These are phyloP conservation scores for Trypanosoma brucei DNA, from an alignment of 208 protist species.

Conservation along the genomic window DNA sequence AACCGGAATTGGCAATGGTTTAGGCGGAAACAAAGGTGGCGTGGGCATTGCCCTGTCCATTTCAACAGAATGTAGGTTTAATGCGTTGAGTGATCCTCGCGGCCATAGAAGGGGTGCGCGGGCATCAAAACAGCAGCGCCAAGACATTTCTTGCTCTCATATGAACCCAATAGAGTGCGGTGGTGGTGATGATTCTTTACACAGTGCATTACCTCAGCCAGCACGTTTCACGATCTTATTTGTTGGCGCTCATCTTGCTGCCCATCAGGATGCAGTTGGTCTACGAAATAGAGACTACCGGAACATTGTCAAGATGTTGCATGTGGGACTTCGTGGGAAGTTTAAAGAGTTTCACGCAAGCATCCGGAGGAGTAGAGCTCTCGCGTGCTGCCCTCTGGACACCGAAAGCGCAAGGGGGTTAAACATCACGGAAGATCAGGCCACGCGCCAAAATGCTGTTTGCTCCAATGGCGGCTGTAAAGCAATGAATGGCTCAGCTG, in stretches of 20 bases:
- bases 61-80: conserved; percentile 27
- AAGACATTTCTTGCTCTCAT: no score
- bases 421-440: no score
- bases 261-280: conserved; percentile 74
- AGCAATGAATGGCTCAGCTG: no score
- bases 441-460: no score
- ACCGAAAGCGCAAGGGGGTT: neutral
- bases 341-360: conserved; percentile 24
- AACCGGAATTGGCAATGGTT: conserved; percentile 51
- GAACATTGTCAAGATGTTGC: conserved; percentile 55
- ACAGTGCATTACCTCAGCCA: neutral
- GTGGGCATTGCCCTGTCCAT: conserved; percentile 73
- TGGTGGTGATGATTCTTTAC: no score
- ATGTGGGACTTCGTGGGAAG: conserved; percentile 38
- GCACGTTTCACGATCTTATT: conserved; percentile 76
- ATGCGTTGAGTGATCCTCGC: no score
- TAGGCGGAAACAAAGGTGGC: conserved; percentile 92
- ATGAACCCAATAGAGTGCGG: no score
- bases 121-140: neutral
- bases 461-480: no score
- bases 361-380: conserved; percentile 15
- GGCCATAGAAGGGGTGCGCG: neutral
- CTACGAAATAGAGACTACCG: conserved; percentile 83
- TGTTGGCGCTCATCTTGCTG: conserved; percentile 87
- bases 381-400: neutral